Percentiles rank a stretch among this genome's conserved stretches.
phyloP scores from a whole-genome alignment of 2,329 filamentous ascomycete species.

The Xylaria sp. region DNA sequence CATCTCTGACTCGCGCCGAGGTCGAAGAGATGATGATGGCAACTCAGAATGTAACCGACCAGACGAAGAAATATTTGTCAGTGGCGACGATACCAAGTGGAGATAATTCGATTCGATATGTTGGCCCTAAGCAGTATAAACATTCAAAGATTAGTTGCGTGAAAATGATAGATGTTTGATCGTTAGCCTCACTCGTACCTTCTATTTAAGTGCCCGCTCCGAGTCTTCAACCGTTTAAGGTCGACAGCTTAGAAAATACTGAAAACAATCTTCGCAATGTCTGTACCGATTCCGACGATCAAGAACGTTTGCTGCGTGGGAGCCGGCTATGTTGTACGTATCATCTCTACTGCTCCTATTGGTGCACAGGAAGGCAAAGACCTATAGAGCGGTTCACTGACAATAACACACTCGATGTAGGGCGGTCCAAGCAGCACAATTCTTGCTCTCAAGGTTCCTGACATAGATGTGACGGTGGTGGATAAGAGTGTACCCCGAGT shows the following conservation, averaged over 20 bases:
- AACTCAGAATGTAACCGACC: not conserved
- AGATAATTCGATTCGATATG: not conserved
- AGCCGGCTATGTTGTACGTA: slow-evolving; percentile 3
- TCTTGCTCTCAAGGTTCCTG: slow-evolving; percentile 1
- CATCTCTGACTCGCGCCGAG: not conserved
- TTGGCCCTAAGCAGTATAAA: not conserved
- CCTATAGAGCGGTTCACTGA: not conserved
- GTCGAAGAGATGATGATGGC: not conserved
- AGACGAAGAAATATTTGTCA: not conserved
- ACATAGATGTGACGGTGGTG: slow-evolving; percentile 1
- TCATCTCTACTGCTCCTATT: not conserved
- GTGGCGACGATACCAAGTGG: not conserved
- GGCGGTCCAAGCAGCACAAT: slow-evolving; percentile 1
- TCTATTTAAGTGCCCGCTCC: not conserved
- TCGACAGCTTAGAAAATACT: not conserved
- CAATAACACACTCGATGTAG: not conserved
- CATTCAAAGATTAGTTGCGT: not conserved
- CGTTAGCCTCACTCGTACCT: not conserved
- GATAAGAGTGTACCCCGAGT: not conserved
- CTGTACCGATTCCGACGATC: not conserved
- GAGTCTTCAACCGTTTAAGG: not conserved
- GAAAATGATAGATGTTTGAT: not conserved
- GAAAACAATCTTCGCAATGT: not conserved
- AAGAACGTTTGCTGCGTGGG: slow-evolving; percentile 2
- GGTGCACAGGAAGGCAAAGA: not conserved